Percentiles rank a stretch among this genome's conserved stretches.
Evolutionary conservation across 129 eudicot species (phyloP).

Genomic region (Cynara cardunculus): DNA sequence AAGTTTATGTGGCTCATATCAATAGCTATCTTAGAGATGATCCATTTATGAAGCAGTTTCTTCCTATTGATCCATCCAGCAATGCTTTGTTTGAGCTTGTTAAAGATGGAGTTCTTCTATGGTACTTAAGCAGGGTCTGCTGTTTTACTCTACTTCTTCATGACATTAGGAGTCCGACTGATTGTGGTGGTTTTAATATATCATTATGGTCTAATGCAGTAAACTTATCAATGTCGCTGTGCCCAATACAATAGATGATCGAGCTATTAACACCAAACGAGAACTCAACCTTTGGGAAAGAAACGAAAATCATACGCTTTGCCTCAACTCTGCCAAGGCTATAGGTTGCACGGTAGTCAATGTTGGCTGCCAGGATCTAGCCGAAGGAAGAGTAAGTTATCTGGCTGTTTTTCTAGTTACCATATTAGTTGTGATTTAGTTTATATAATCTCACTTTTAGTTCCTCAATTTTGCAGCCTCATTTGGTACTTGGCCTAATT

Average conservation of each 20-base stretch:
- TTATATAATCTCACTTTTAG: slow-evolving; percentile 8
- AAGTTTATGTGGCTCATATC: slow-evolving; percentile 88
- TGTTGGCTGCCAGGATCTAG: slow-evolving; percentile 85
- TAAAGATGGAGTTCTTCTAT: slow-evolving; percentile 93
- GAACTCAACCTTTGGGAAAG: slow-evolving; percentile 96
- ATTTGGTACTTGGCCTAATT: slow-evolving; percentile 85
- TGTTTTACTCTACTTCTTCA: slow-evolving; percentile 22
- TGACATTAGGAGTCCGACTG: neutral
- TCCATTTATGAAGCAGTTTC: slow-evolving; percentile 85
- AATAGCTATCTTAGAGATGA: slow-evolving; percentile 94
- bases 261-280: slow-evolving; percentile 86
- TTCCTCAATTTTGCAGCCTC: slow-evolving; percentile 62
- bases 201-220: slow-evolving; percentile 48
- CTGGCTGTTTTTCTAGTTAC: neutral
- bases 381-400: slow-evolving; percentile 81
- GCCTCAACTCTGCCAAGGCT: slow-evolving; percentile 98
- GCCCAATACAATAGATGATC: slow-evolving; percentile 87
- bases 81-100: slow-evolving; percentile 83
- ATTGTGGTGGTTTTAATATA: slow-evolving; percentile 20
- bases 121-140: slow-evolving; percentile 55
- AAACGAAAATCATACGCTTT: slow-evolving; percentile 94
- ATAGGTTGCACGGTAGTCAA: slow-evolving; percentile 97
- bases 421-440: slow-evolving; percentile 17
- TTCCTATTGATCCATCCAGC: slow-evolving; percentile 75
- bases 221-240: slow-evolving; percentile 96